A percentile compares a stretch with the other conserved stretches of the same genome.
These are phyloP conservation scores for Aspergillus niger DNA, from an alignment of 2,329 filamentous ascomycete species.

Conservation along the genomic window DNA sequence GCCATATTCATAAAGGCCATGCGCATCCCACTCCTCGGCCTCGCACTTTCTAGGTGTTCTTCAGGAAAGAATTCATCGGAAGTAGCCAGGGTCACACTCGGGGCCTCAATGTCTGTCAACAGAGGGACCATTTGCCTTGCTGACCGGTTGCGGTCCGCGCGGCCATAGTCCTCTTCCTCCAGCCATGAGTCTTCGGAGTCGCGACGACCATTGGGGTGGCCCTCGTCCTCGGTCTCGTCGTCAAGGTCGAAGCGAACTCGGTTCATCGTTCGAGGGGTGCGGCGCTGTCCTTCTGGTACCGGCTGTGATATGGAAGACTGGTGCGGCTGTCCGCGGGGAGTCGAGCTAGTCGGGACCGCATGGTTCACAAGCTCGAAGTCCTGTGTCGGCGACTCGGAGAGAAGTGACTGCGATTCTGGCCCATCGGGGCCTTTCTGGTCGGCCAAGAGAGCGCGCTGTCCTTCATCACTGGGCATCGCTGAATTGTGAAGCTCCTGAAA, in stretches of 20 bases:
- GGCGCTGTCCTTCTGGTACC: constrained; percentile 42
- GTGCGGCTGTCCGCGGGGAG: constrained; percentile 29
- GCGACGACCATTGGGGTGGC: constrained; percentile 35
- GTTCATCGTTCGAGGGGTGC: constrained; percentile 64
- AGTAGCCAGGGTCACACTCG: constrained; percentile 71
- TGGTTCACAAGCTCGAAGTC: constrained; percentile 32
- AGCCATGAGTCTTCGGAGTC: constrained; percentile 45
- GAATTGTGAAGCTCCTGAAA: constrained; percentile 28
- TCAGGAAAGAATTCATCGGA: constrained; percentile 59
- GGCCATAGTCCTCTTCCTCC: constrained; percentile 64
- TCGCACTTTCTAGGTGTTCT: constrained; percentile 60
- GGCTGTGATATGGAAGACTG: constrained; percentile 48
- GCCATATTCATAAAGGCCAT: constrained; percentile 99
- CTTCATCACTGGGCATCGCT: constrained; percentile 48
- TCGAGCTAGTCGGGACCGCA: constrained; percentile 23
- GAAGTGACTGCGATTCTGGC: constrained; percentile 37
- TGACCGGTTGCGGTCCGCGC: constrained; percentile 41
- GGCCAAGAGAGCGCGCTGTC: constrained; percentile 35
- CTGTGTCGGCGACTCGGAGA: constrained; percentile 33
- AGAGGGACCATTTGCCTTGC: constrained; percentile 63
- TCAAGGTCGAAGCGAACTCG: constrained; percentile 73
- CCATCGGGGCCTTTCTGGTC: constrained; percentile 32
- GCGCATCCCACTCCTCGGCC: constrained; percentile 81
- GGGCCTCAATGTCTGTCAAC: constrained; percentile 80
- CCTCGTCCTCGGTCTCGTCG: constrained; percentile 32